Percentiles rank a stretch among this genome's conserved stretches.
Evolutionary conservation across 2,329 filamentous ascomycete genomes (phyloP).

Genomic region (Colletotrichum endophyticum): DNA sequence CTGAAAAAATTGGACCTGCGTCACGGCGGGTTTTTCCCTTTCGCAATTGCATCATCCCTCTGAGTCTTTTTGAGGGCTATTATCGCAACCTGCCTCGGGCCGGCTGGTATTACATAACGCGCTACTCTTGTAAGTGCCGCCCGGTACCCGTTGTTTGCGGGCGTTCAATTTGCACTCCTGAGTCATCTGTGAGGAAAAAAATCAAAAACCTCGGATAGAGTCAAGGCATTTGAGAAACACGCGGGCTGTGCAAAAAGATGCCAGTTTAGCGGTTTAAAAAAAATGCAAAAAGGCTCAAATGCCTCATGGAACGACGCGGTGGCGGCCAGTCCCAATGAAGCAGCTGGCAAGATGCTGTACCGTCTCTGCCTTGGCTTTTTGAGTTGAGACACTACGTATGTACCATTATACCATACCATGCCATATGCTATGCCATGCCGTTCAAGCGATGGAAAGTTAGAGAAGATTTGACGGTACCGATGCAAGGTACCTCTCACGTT

Average conservation of each 20-base stretch:
- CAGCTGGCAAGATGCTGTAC: background rate
- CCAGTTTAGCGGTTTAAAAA: background rate
- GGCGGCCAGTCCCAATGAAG: constrained; percentile 8
- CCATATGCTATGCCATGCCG: background rate
- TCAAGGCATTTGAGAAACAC: background rate
- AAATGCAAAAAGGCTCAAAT: background rate
- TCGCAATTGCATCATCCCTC: background rate
- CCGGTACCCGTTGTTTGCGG: background rate
- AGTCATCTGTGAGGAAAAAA: background rate
- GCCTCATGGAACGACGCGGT: background rate
- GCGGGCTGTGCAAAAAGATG: background rate
- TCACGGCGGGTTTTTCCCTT: background rate
- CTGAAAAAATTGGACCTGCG: background rate
- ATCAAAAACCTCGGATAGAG: background rate
- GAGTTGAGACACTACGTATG: background rate
- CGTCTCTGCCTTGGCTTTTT: background rate
- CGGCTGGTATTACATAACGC: background rate
- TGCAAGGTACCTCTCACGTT: background rate
- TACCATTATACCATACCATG: background rate
- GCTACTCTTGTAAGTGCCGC: background rate
- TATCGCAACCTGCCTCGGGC: background rate
- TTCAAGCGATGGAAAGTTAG: background rate
- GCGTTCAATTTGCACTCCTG: background rate
- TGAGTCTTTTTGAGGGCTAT: background rate
- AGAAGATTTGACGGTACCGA: background rate